These are phyloP conservation scores for Baeospora myosura DNA, from an alignment of 1,284 basidiomycete species.

Conservation along the genomic window DNA sequence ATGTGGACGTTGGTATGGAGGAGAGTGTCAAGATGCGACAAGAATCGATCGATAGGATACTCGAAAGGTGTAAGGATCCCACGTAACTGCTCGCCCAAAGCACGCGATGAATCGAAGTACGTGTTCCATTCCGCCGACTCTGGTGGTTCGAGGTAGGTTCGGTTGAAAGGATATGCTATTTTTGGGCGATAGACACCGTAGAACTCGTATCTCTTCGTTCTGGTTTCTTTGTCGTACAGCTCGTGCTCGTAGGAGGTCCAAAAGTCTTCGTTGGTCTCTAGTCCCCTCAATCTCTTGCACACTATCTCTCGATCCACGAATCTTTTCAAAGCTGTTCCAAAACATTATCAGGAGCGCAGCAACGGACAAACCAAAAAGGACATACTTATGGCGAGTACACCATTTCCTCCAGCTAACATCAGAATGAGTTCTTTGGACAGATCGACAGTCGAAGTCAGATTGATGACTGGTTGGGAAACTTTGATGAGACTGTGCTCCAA, in stretches of 20 bases:
- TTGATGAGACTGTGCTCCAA: background rate
- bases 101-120: background rate
- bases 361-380: no score
- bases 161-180: constrained; percentile 2
- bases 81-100: background rate
- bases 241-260: constrained; percentile 1
- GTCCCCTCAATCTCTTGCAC: background rate
- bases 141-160: background rate
- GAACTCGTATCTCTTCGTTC: background rate
- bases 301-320: background rate
- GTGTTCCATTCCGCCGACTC: background rate
- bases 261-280: background rate
- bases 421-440: background rate
- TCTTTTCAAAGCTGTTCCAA: background rate
- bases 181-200: background rate
- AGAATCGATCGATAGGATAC: constrained; percentile 1
- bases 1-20: background rate
- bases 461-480: background rate
- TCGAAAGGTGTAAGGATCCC: constrained; percentile 1
- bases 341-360: no score
- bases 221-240: background rate
- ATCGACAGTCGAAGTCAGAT: background rate
- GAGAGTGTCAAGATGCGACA: background rate
- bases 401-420: background rate
- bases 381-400: constrained; percentile 1